Evolutionary conservation across 164 flowering plant genomes (phyloP), one percentile per base, ranked within the genome.

Genomic region (Annona cherimola): DNA sequence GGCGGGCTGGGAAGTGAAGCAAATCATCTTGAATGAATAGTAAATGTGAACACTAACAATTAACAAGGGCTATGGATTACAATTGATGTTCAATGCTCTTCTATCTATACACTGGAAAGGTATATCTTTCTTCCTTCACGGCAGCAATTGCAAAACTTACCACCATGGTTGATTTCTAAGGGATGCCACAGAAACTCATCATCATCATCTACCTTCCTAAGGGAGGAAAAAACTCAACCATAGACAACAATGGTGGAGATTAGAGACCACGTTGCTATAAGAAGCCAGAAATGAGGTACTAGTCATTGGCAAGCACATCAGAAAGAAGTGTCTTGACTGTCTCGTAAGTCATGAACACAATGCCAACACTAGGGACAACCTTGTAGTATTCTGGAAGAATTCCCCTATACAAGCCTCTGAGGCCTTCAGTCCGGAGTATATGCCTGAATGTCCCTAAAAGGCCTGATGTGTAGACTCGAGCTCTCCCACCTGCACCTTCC

Each of bases 331-430:
- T 83, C 84, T 89, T 89, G 76, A 91, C 74, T 2, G 84, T 78
- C 83, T 91, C 97, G 45, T 90, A 91, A 0, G 93, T 87, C 94
- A 90, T 87, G 82, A 91, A 91, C 61, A 81, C 90, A 20, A 91
- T 87, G 74, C 93, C 97, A 6, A 91, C 93, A 75, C 97, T 80
- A 1, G 94, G 97, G 45, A 88, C 92, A 73, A 91, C 97, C 78
- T 91, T 90, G 85, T 86, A 88, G 77, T 91, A 91, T 72, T 91
- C 97, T 2, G 94, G 97, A 80, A 91, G 72, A 59, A 91, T 89
- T 54, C 97, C 97, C 74, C 94, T 82, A 71, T 91, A 91, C 73
- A 91, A 71, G 19, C 94, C 97, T 35, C 84, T 76, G 7, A 89
- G 67, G 60, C 97, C 94, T 83, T 91, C 97, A 4, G 80, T 71